These are phyloP conservation scores for Cyphellophora europaea DNA, from an alignment of 2,329 filamentous ascomycete genomes.

Conservation along the genomic window DNA sequence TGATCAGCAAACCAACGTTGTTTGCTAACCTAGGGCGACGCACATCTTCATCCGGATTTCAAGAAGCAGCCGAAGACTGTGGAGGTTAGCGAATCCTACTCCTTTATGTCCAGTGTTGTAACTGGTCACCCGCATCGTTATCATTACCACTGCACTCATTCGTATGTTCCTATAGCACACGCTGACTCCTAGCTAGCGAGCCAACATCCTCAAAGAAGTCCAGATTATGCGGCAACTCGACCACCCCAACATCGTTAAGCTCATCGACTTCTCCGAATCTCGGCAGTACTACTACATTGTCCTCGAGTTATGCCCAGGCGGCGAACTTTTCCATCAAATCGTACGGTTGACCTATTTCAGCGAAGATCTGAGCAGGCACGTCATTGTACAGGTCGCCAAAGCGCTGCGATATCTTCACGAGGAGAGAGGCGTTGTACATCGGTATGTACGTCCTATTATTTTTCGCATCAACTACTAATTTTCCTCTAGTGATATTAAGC, in stretches of 20 bases:
- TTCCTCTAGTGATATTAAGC: slow-evolving; percentile 77
- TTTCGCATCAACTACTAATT: slow-evolving; percentile 22
- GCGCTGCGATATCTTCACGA: slow-evolving; percentile 91
- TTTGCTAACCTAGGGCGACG: slow-evolving; percentile 62
- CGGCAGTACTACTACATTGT: slow-evolving; percentile 96
- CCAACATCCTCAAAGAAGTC: slow-evolving; percentile 96
- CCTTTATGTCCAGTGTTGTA: no score
- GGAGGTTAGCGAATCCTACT: slow-evolving; percentile 71
- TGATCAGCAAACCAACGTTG: slow-evolving; percentile 39
- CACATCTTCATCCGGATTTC: slow-evolving; percentile 92
- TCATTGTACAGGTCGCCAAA: slow-evolving; percentile 90
- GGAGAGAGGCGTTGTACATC: slow-evolving; percentile 89
- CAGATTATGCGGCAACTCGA: slow-evolving; percentile 97
- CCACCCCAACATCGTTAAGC: slow-evolving; percentile 89
- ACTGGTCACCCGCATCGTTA: no score
- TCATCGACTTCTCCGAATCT: slow-evolving; percentile 89
- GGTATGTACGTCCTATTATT: slow-evolving; percentile 48
- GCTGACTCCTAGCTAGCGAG: slow-evolving; percentile 54
- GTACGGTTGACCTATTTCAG: slow-evolving; percentile 97
- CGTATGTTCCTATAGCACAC: slow-evolving; percentile 1
- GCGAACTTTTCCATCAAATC: slow-evolving; percentile 97
- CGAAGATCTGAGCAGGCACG: slow-evolving; percentile 86
- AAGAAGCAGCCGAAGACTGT: slow-evolving; percentile 90
- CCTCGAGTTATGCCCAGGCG: slow-evolving; percentile 86
- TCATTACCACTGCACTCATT: no score